These are phyloP conservation scores for Claviceps sp. DNA, from an alignment of 2,329 filamentous ascomycete genomes.

Conservation along the genomic window DNA sequence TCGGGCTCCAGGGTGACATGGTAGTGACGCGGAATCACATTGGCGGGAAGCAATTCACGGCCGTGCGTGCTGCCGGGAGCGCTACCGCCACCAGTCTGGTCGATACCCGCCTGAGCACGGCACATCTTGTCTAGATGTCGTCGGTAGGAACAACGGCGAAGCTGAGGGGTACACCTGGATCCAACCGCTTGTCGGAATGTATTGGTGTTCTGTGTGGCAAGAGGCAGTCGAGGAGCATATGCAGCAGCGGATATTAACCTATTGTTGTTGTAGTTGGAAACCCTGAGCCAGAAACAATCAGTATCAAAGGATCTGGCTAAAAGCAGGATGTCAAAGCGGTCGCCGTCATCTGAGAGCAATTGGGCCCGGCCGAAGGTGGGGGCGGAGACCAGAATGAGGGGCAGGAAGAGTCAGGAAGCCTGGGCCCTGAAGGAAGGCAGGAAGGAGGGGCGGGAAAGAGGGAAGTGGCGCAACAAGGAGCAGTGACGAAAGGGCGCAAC, in stretches of 20 bases:
- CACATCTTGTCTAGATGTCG: slow-evolving; percentile 51
- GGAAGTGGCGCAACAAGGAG: not conserved
- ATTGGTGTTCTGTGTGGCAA: not conserved
- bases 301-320: slow-evolving; percentile 2
- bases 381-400: not conserved
- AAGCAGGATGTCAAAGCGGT: slow-evolving; percentile 5
- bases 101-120: slow-evolving; percentile 27
- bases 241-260: slow-evolving; percentile 1
- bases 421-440: not conserved
- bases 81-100: slow-evolving; percentile 19
- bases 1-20: slow-evolving; percentile 84
- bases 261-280: not conserved
- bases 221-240: not conserved
- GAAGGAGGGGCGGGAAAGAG: not conserved
- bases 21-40: slow-evolving; percentile 87
- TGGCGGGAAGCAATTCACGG: slow-evolving; percentile 78
- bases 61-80: slow-evolving; percentile 12
- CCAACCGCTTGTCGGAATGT: not conserved
- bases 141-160: slow-evolving; percentile 60
- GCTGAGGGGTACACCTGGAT: slow-evolving; percentile 7
- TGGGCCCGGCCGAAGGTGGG: not conserved
- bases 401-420: not conserved
- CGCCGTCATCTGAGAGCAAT: not conserved
- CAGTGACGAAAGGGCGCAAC: not conserved
- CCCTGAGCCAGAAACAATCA: not conserved